Base-by-base conservation (phyloP, 306 rosid species). In the Prunus kanzakura region DNA sequence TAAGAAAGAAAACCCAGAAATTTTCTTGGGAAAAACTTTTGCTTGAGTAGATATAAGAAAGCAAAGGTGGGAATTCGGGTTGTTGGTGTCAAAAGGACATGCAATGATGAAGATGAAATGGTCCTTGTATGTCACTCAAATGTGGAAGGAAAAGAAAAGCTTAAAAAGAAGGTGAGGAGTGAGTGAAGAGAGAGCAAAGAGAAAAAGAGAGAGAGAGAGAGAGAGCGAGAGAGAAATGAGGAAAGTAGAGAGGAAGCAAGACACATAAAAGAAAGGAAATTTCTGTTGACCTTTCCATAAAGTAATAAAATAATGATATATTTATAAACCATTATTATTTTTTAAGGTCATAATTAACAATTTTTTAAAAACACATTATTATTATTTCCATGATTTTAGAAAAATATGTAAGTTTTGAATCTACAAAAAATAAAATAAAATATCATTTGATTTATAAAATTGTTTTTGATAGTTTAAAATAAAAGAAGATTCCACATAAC, bases 261-360 rank as follows among this genome's bases (percentile, higher is more conserved):
- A 61, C 19, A 78, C 76, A 75, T 75, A 81, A 80, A 71, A 77
- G 63, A 60, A 67, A 62, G 27, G 43, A 78, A 49, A 78, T 78
- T 82, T 79, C 78, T 76, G 27, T 86, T 86, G 86, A 86, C 87
- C 79, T 81, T 83, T 56, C 19, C 32, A 60, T 43, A 38, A 56
- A 32, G 56, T 63, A 11, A n/a, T 4, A 57, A 32, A 27, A 61
- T 47, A 18, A 11, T 27, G 8, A 50, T 19, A 20, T n/a, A 41
- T 61, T 60, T 57, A 7, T 18, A 35, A 51, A 30, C 9, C 46
- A 69, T 6, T 18, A 45, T 49, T 72, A 7, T 7, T 38, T 6
- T 38, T 38, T 38, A 38, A 38, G 43, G 43, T 38, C 43, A 38
- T 38, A 6, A 38, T 38, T 38, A 38, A 38, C 43, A 38, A 38